phyloP scores from a whole-genome alignment of 208 protist species.

The Angomonas deanei region DNA sequence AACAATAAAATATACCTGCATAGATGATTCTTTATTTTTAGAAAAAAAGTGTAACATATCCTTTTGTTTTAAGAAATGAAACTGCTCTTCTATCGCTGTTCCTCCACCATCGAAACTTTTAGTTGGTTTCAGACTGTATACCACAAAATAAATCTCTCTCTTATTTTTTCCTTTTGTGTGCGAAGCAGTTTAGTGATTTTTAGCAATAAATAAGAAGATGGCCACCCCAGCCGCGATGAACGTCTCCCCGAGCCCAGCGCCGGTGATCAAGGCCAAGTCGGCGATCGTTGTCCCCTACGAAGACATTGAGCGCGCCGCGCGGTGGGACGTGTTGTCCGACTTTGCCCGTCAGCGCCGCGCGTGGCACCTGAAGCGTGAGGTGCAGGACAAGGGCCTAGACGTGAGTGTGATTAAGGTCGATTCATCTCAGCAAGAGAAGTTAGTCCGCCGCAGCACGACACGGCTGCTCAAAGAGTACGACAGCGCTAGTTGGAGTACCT shows the following conservation, averaged over 20 bases:
- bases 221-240: background rate
- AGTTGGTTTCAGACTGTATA: background rate
- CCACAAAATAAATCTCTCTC: slow-evolving; percentile 3
- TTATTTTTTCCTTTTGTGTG: slow-evolving; percentile 7
- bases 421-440: background rate
- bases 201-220: background rate
- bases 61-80: background rate
- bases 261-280: slow-evolving; percentile 36
- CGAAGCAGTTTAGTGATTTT: too few relatives aligned
- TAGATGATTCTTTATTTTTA: background rate
- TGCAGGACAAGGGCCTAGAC: slow-evolving; percentile 25
- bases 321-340: slow-evolving; percentile 45
- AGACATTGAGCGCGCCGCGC: slow-evolving; percentile 44
- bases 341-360: slow-evolving; percentile 50
- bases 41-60: background rate
- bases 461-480: slow-evolving; percentile 71
- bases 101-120: background rate
- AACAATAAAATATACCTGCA: background rate
- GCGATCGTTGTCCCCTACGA: slow-evolving; percentile 38
- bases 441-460: slow-evolving; percentile 42
- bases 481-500: slow-evolving; percentile 56
- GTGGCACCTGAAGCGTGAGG: slow-evolving; percentile 11
- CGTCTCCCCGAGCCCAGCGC: slow-evolving; percentile 24
- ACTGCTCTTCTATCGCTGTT: background rate
- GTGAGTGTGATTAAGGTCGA: slow-evolving; percentile 45